phyloP scores from a whole-genome alignment of 495 filamentous ascomycete genomes.

The Tuber indicum region DNA sequence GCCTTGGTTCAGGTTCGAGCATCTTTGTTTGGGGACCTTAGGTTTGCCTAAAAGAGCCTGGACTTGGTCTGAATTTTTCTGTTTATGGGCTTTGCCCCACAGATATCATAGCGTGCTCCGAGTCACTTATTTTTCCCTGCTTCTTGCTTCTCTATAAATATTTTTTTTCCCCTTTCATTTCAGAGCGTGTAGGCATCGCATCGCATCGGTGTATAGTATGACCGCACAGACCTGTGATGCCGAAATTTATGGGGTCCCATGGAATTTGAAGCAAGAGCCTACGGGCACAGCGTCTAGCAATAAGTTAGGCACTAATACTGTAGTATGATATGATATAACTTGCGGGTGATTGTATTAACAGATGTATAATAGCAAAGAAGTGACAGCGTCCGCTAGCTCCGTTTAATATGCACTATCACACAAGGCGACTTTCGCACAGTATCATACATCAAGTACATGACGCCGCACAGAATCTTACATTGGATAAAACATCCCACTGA shows the following conservation, averaged over 20 bases:
- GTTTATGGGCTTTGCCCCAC: slow-evolving; percentile 15
- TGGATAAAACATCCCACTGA: too few relatives aligned
- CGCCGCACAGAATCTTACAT: too few relatives aligned
- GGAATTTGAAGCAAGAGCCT: background rate
- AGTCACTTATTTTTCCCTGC: background rate
- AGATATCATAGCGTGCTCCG: slow-evolving; percentile 12
- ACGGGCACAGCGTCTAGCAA: background rate
- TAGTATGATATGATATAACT: background rate
- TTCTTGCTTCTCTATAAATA: background rate
- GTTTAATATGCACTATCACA: too few relatives aligned
- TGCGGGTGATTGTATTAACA: too few relatives aligned
- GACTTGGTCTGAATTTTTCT: slow-evolving; percentile 2
- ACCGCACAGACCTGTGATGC: background rate
- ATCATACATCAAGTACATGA: too few relatives aligned
- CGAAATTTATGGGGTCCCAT: background rate
- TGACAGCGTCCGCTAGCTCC: background rate
- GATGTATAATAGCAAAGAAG: background rate
- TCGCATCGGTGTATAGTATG: background rate
- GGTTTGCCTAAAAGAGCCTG: slow-evolving; percentile 47
- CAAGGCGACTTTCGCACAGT: too few relatives aligned
- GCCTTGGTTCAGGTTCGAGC: slow-evolving; percentile 81
- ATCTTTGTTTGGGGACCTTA: slow-evolving; percentile 78
- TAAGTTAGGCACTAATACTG: background rate
- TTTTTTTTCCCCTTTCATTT: background rate
- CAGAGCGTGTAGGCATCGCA: background rate